A percentile compares a stretch with the other conserved stretches of the same genome.
phyloP scores from a whole-genome alignment of 257 asterid genomes.

The Nicotiana benthamiana region DNA sequence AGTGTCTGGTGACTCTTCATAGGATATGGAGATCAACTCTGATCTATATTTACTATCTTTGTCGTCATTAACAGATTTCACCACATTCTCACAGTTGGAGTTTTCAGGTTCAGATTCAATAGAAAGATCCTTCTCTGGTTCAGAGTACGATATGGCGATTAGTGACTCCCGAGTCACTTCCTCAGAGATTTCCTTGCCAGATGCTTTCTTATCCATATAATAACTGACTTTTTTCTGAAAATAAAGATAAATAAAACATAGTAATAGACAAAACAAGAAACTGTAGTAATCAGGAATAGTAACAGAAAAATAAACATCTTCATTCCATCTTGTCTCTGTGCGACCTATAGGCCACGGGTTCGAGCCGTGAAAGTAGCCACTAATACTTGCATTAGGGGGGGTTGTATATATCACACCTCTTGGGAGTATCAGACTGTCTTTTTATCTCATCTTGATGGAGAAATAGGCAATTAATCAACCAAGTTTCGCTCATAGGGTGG shows the following conservation, averaged over 20 bases:
- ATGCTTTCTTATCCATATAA: constrained; percentile 41
- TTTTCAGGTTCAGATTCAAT: constrained; percentile 20
- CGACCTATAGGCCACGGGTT: too few relatives aligned
- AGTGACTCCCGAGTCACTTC: constrained; percentile 59
- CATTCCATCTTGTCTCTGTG: too few relatives aligned
- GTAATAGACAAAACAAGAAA: neutral
- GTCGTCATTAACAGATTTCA: constrained; percentile 16
- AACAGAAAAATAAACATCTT: neutral
- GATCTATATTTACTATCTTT: constrained; percentile 38
- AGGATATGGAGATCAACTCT: constrained; percentile 53
- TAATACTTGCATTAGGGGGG: too few relatives aligned
- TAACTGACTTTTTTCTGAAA: constrained; percentile 18
- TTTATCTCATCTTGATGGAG: neutral
- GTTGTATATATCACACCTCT: too few relatives aligned
- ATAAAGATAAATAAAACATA: neutral
- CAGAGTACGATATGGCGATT: constrained; percentile 51
- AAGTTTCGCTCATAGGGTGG: neutral
- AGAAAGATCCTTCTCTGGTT: constrained; percentile 29
- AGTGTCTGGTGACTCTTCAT: constrained; percentile 33
- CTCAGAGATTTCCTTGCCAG: constrained; percentile 23
- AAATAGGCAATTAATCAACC: neutral
- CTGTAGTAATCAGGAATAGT: neutral
- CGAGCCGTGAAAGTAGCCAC: too few relatives aligned
- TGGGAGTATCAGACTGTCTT: too few relatives aligned
- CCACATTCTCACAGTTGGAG: constrained; percentile 16